Evolutionary conservation across 2,329 filamentous ascomycete genomes (phyloP), one percentile per base, ranked within the genome.

Genomic region (Akanthomyces dipterigenus): DNA sequence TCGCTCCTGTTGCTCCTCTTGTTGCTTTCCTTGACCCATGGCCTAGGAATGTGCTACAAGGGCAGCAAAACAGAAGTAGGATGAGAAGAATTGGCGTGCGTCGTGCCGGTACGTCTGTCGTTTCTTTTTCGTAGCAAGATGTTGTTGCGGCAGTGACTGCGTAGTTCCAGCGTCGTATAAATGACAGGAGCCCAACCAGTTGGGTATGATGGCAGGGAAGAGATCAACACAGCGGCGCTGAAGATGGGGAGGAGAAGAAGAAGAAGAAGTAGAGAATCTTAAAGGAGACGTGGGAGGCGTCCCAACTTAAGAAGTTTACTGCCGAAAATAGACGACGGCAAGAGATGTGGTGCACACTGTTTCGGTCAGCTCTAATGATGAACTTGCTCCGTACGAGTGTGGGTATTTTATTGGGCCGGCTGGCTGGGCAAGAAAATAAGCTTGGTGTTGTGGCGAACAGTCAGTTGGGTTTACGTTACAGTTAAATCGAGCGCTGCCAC

Each of bases 11-110:
- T 56, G 42, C 36, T 61, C 45, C 24, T 59, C 43, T 53, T 61
- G 43, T 11, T 68, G 61, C 34, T 67, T 63, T 48, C 67, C 68
- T 24, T 62, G 60, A 49, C 65, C 67, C 71, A 73, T 72, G 53
- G 36, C 66, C 61, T 42, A 61, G 61, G 34, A 58, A 42, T 61
- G 28, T 18, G 45, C 28, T 59, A 48, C 53, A 14, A 42, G 40
- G 49, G 58, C 53, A 48, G 45, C 16, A 24, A 14, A 40, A 24
- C 22, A 20, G 18, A n/a, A n/a, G 1, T 8, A 24, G 34, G 16
- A 26, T 6, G 12, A 18, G n/a, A 49, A 26, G 5, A 18, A 34
- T 50, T 59, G 26, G 5, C n/a, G 5, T 59, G 3, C 3, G 16
- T 20, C 22, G 11, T 48, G 22, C 26, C 18, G 24, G 34, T 58